phyloP scores from a whole-genome alignment of 306 rosid genomes.

The Malus asiatica region DNA sequence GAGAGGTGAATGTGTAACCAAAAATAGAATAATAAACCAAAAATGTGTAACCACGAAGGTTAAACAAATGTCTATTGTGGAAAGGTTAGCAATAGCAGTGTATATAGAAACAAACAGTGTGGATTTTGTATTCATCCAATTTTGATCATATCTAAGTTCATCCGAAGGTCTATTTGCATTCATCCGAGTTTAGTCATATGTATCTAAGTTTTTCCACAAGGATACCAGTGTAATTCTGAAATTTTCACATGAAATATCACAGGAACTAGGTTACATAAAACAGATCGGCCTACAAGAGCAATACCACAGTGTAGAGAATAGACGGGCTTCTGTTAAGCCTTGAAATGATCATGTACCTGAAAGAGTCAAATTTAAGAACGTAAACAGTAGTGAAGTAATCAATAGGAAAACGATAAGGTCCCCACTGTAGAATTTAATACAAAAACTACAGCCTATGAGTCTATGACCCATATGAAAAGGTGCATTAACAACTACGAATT shows the following conservation, averaged over 20 bases:
- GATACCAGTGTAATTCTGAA: background rate
- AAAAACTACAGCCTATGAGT: background rate
- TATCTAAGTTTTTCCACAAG: background rate
- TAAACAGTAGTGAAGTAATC: slow-evolving; percentile 15
- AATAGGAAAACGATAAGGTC: background rate
- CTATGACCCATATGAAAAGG: background rate
- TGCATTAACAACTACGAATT: slow-evolving; percentile 1
- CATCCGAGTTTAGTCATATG: background rate
- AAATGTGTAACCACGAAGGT: background rate
- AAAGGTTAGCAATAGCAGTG: background rate
- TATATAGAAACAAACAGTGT: background rate
- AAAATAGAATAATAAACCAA: background rate
- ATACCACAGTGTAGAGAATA: slow-evolving; percentile 84
- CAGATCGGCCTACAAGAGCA: slow-evolving; percentile 16
- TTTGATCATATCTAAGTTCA: no score
- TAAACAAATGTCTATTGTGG: background rate
- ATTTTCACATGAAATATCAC: background rate
- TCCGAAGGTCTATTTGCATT: background rate
- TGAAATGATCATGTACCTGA: slow-evolving; percentile 86
- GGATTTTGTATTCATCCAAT: background rate
- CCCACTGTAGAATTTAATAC: no score
- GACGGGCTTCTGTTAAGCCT: slow-evolving; percentile 63
- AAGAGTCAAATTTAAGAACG: slow-evolving; percentile 29
- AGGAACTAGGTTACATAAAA: slow-evolving; percentile 4
- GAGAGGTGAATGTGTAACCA: no score